These are phyloP conservation scores for Pyrenophora tritici-repentis DNA, from an alignment of 2,329 filamentous ascomycete genomes.

Conservation along the genomic window DNA sequence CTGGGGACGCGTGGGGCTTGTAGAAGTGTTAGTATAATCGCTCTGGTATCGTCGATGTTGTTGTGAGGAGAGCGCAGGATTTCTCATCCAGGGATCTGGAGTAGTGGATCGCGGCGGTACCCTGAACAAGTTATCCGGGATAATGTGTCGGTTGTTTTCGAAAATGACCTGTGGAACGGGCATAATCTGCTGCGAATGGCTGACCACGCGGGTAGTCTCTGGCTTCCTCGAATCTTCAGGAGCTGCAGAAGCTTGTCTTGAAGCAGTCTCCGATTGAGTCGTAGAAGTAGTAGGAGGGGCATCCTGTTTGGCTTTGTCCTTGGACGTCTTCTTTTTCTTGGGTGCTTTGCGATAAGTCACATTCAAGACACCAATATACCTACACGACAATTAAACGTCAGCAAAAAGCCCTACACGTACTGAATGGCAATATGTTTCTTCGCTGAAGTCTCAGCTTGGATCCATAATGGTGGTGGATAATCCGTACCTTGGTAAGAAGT, in stretches of 20 bases:
- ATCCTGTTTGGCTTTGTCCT: conserved; percentile 38
- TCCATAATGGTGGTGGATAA: conserved; percentile 23
- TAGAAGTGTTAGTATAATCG: conserved; percentile 31
- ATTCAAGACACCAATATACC: conserved; percentile 96
- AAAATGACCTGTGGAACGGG: conserved; percentile 89
- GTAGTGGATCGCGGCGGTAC: conserved; percentile 56
- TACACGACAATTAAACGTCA: conserved; percentile 51
- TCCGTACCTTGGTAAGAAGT: conserved; percentile 78
- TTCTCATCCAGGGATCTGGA: conserved; percentile 43
- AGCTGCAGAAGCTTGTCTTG: conserved; percentile 23
- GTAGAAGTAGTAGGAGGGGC: conserved; percentile 14
- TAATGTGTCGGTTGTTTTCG: conserved; percentile 90
- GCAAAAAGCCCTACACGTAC: conserved; percentile 19
- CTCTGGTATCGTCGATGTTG: conserved; percentile 45
- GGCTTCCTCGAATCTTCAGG: conserved; percentile 16
- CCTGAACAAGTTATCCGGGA: conserved; percentile 81
- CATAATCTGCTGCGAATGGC: conserved; percentile 76
- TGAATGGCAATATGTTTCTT: conserved; percentile 30
- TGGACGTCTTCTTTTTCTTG: conserved; percentile 60
- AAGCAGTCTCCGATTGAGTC: conserved; percentile 23
- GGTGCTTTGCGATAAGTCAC: conserved; percentile 88
- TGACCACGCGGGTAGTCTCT: conserved; percentile 57
- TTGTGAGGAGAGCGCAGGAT: conserved; percentile 36
- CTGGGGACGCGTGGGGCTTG: conserved; percentile 45
- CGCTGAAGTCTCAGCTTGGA: conserved; percentile 49